Base-by-base conservation (phyloP, 2,329 filamentous ascomycete species). In the Phaeosphaeriaceae sp. region DNA sequence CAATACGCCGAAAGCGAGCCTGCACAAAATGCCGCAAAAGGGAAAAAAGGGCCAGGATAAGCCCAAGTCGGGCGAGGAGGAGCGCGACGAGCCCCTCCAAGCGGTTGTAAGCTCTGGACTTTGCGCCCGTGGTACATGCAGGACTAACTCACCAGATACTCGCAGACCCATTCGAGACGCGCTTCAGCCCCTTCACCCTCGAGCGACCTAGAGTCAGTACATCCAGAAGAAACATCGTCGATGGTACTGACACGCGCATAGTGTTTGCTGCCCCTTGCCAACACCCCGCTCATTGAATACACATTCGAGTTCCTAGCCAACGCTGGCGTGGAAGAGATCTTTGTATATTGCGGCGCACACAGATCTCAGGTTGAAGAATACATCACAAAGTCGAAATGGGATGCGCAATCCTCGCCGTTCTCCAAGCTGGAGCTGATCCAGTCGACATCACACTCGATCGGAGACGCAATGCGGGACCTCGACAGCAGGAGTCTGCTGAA, bases 241-340 rank as follows among this genome's bases (percentile, higher is more conserved):
- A 25, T 40, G 21, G 50, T 57, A 40, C 72, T 76, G 61, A 76
- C 57, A 46, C 42, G 48, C 53, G 51, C 48, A 27, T 71, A 96
- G 91, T 98, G 95, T 82, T 89, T 99, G 31, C 84, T 99, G 7
- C 93, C 94, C 11, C 85, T 99, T 59, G 95, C 92, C 59, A 98
- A 98, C 77, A 93, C 90, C 1, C 94, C 95, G 36, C 84, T 99
- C 62, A 96, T 99, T 80, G 95, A 99, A 78, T 98, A 99, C 77
- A 98, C 94, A 3, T 88, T 98, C 71, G 93, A 98, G 74, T 98
- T 97, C 72, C 88, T 99, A 0, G 93, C 93, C 64, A 94, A 94
- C 85, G 93, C 95, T 57, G 93, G 93, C 57, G 93, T 98, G n/a
- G 89, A 95, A 68, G 92, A 97, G 65, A 91, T 98, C 53, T 96